Base-by-base conservation (phyloP, 768 basidiomycete species). In the Trametes cingulata region DNA sequence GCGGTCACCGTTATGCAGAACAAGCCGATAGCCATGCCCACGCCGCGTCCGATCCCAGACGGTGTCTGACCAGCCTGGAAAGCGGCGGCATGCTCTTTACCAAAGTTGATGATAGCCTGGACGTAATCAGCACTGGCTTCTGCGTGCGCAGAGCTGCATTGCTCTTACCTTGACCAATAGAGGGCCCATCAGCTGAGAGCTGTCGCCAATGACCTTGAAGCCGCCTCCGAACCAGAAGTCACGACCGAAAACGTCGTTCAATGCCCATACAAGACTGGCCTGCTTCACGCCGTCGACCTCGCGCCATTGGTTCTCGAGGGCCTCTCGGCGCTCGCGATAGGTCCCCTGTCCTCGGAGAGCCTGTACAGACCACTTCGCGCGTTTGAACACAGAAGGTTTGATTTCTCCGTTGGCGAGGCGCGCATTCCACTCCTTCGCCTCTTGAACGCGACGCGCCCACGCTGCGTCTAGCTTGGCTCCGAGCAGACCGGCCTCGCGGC, bases 181-280 rank as follows among this genome's bases (percentile, higher is more conserved):
- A 0, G 87, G 86, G 4, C 82, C 81, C 80, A 87, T 85, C 35
- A 87, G 74, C 68, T 84, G 83, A 0, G 82, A 65, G 0, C 81
- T 83, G 68, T 90, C 87, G 13, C 82, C 85, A 27, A 85, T 64
- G 37, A 87, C 82, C 76, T 87, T 87, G 74, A 82, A 81, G 33
- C 74, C 66, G 17, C 87, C 88, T 2, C 81, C 86, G 40, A 74
- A 72, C 88, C 88, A 90, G 72, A 88, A 88, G 25, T 78, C 74
- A 35, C 70, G 69, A 13, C 81, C 83, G 57, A 88, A 75, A 5
- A 81, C 78, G 64, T 86, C 85, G 65, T 86, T 86, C 52, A 88
- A 66, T 13, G 85, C 82, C 77, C 82, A 82, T 4, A 79, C 77
- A 14, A 88, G 71, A 64, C 84, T 86, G 0, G 86, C 72, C 14